A percentile compares a stretch with the other conserved stretches of the same genome.
phyloP scores from a whole-genome alignment of 371 early-diverging fungal species.

The Sporodiniella umbellata region DNA sequence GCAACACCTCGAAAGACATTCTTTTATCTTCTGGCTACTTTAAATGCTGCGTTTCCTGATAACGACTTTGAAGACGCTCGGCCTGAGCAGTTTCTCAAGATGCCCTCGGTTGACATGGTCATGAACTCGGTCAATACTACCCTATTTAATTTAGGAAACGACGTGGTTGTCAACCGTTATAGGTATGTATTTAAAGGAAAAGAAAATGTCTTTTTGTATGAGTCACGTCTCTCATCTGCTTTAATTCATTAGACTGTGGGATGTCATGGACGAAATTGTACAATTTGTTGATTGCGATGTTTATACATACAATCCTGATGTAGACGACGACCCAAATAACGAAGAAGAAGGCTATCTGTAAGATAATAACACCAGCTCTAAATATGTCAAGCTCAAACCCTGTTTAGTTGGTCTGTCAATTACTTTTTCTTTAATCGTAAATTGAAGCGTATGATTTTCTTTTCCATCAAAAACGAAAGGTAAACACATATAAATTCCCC shows the following conservation, averaged over 20 bases:
- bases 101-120: slow-evolving; percentile 67
- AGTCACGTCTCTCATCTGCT: too few relatives aligned
- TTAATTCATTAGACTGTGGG: slow-evolving; percentile 62
- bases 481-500: too few relatives aligned
- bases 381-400: neutral
- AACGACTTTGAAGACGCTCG: slow-evolving; percentile 91
- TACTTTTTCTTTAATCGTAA: slow-evolving; percentile 92
- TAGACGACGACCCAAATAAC: slow-evolving; percentile 84
- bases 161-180: slow-evolving; percentile 44
- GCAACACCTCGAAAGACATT: slow-evolving; percentile 77
- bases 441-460: slow-evolving; percentile 86
- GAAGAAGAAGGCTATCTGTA: slow-evolving; percentile 74
- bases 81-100: slow-evolving; percentile 83
- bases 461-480: slow-evolving; percentile 85
- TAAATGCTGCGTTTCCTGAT: slow-evolving; percentile 93
- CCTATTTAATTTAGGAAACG: slow-evolving; percentile 79
- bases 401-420: slow-evolving; percentile 84
- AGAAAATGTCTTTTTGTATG: neutral
- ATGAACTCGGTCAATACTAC: slow-evolving; percentile 85
- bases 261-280: slow-evolving; percentile 77
- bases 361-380: slow-evolving; percentile 1
- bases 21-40: slow-evolving; percentile 87
- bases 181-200: slow-evolving; percentile 38
- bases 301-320: slow-evolving; percentile 83
- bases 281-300: slow-evolving; percentile 81